Evolutionary conservation across 2,329 filamentous ascomycete species (phyloP).

Genomic region (Calonectria pteridis): DNA sequence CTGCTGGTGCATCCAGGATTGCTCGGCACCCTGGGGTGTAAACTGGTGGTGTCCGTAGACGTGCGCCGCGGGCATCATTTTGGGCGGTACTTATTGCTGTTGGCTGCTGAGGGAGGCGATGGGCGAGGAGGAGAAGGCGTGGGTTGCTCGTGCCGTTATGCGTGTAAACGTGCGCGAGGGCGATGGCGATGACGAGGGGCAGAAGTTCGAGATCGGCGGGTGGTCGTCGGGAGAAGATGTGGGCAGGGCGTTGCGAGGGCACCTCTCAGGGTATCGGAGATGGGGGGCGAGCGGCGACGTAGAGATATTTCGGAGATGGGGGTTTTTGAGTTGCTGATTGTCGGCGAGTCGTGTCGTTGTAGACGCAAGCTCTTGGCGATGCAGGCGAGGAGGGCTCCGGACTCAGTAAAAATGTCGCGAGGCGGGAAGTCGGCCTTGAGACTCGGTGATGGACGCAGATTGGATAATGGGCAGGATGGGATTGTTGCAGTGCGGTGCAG

Average conservation of each 20-base stretch:
- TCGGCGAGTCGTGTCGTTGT: conserved; percentile 1
- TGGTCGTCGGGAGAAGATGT: conserved; percentile 4
- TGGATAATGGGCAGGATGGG: conserved; percentile 1
- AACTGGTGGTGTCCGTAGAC: conserved; percentile 78
- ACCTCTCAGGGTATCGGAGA: conserved; percentile 13
- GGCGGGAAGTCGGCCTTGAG: background rate
- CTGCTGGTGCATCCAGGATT: conserved; percentile 77
- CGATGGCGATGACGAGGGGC: background rate
- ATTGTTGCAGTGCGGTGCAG: background rate
- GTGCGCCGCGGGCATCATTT: conserved; percentile 74
- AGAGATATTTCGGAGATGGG: conserved; percentile 23
- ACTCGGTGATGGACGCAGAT: background rate
- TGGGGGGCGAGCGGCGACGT: conserved; percentile 17
- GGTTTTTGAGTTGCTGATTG: background rate
- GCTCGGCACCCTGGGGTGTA: conserved; percentile 68
- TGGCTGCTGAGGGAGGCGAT: background rate
- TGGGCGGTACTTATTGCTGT: conserved; percentile 44
- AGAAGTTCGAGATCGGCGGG: background rate
- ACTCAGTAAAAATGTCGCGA: background rate
- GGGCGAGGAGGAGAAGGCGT: background rate
- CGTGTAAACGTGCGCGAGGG: conserved; percentile 15
- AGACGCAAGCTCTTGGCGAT: conserved; percentile 8
- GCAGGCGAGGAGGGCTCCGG: conserved; percentile 5
- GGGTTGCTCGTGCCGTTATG: conserved; percentile 1
- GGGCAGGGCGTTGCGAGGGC: conserved; percentile 3